A percentile compares a stretch with the other conserved stretches of the same genome.
phyloP scores from a whole-genome alignment of 129 eudicot genomes.

The Deinandra increscens region DNA sequence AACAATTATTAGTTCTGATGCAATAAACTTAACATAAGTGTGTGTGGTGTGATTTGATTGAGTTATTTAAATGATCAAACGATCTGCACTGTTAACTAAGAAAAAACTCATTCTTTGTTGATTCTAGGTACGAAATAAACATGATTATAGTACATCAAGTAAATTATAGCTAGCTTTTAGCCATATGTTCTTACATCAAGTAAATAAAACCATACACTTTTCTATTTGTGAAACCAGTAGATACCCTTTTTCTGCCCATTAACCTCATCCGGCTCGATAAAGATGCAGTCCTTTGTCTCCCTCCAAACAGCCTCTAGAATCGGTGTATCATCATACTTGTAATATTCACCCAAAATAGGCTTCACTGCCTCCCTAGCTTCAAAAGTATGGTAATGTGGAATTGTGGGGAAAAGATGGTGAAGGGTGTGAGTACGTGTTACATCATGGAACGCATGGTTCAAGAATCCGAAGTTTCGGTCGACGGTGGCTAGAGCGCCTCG shows the following conservation, averaged over 20 bases:
- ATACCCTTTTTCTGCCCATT: constrained; percentile 31
- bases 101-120: not conserved
- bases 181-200: not conserved
- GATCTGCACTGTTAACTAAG: not conserved
- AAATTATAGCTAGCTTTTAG: too few species aligned
- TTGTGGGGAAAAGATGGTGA: constrained; percentile 36
- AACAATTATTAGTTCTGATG: too few species aligned
- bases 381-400: constrained; percentile 36
- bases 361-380: constrained; percentile 34
- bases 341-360: constrained; percentile 34
- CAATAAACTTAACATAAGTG: too few species aligned
- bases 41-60: too few species aligned
- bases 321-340: constrained; percentile 27
- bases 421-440: constrained; percentile 32
- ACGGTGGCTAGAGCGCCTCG: constrained; percentile 39
- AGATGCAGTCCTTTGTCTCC: constrained; percentile 40
- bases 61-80: too few species aligned
- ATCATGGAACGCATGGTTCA: constrained; percentile 36
- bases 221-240: constrained; percentile 31
- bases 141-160: too few species aligned
- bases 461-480: constrained; percentile 34
- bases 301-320: constrained; percentile 34
- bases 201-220: too few species aligned
- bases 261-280: constrained; percentile 27
- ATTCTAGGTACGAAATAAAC: not conserved